Evolutionary conservation across 2,329 filamentous ascomycete genomes (phyloP), one percentile per base, ranked within the genome.

Genomic region (Pseudopithomyces maydicus): DNA sequence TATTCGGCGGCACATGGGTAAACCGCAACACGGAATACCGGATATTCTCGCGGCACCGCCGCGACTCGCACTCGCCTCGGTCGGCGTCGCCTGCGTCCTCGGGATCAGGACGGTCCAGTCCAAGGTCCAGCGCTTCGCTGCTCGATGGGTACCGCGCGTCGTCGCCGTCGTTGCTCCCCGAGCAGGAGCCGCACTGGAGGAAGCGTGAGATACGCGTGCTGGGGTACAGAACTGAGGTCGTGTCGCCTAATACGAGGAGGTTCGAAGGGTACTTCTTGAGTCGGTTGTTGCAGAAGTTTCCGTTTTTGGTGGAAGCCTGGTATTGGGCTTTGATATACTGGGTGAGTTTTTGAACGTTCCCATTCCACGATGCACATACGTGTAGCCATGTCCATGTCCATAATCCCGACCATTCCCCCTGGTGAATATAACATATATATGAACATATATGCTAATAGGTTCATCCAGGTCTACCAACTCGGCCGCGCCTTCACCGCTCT

Each of bases 241-340:
- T 78, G 6, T 84, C 85, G 17, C 87, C 88, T 2, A 88, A 90
- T 70, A 89, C 87, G 1, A 77, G 78, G 38, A 77, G 84, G 6
- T 89, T 88, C 67, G 80, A 82, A 61, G 81, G 84, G 58, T 82
- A 84, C 45, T 74, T 88, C 12, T 77, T 90, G 49, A 89, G 86
- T 69, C 81, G 88, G 4, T 64, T 91, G 35, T 80, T 91, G 14
- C 81, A 81, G 55, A 88, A 85, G 68, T 85, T 90, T 62, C 89
- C 90, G 0, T 92, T 92, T 69, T 73, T 91, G 26, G 86, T 87
- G 1, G 90, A 92, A 74, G 88, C 85, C 39, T 91, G 88, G 88
- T 91, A 91, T 66, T 91, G 89, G 89, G 85, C 86, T 2, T 77
- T 90, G 60, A 87, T 91, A 49, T 91, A 91, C 77, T 91, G 89